phyloP scores from a whole-genome alignment of 345 rosid species.

The Dipteronia sinensis region DNA sequence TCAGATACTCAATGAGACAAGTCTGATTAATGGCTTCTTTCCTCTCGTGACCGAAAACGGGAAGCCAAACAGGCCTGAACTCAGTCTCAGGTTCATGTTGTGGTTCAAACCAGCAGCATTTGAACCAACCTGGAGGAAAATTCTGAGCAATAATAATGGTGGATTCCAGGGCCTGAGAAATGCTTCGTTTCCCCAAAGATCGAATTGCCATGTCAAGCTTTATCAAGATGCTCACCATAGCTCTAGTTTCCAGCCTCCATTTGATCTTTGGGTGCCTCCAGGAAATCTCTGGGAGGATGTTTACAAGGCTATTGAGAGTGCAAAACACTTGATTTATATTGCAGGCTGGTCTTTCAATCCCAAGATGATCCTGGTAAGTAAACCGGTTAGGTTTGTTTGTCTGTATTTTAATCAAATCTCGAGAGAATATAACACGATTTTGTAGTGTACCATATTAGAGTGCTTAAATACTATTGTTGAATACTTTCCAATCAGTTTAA shows the following conservation, averaged over 20 bases:
- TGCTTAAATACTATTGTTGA: no score
- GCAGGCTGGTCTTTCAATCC: conserved; percentile 95
- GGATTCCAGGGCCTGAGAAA: conserved; percentile 63
- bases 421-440: neutral
- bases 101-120: conserved; percentile 84
- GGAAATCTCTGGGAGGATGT: conserved; percentile 84
- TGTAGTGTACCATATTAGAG: no score
- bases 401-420: neutral
- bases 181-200: conserved; percentile 73
- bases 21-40: conserved; percentile 60
- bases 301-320: conserved; percentile 72
- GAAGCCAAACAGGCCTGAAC: conserved; percentile 42
- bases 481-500: no score
- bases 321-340: conserved; percentile 75
- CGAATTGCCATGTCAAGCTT: conserved; percentile 63
- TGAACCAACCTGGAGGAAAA: conserved; percentile 59
- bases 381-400: neutral
- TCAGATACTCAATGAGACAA: conserved; percentile 44
- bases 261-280: conserved; percentile 38
- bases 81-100: conserved; percentile 62
- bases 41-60: conserved; percentile 56
- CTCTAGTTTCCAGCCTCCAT: conserved; percentile 52
- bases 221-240: conserved; percentile 84
- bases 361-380: conserved; percentile 62
- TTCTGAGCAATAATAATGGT: conserved; percentile 28